Conservation (phyloP, 768 basidiomycete genomes). For the Lyophyllum shimeji region DNA sequence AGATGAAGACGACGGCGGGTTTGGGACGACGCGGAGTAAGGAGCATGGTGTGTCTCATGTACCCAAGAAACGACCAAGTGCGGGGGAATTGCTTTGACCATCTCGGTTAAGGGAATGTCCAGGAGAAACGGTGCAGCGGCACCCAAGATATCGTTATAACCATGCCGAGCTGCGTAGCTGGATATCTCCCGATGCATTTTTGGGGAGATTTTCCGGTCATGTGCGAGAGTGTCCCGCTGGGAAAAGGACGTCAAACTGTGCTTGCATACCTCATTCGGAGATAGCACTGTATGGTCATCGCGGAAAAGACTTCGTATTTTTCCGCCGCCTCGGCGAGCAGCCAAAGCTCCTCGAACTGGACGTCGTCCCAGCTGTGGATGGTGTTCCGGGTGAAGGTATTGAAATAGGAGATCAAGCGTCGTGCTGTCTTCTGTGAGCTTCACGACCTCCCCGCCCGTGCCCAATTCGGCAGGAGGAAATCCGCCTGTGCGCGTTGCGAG, state of each 20-base stretch:
- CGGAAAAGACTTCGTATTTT: constrained; percentile 30
- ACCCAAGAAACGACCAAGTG: not conserved
- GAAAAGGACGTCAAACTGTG: not conserved
- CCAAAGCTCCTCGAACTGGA: constrained; percentile 15
- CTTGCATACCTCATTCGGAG: constrained; percentile 24
- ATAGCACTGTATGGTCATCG: constrained; percentile 25
- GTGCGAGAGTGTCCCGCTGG: too few relatives aligned
- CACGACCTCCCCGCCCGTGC: constrained; percentile 17
- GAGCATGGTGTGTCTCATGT: too few relatives aligned
- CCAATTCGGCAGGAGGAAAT: constrained; percentile 11
- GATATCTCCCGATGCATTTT: not conserved
- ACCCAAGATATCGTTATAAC: not conserved
- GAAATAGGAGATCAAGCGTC: constrained; percentile 26
- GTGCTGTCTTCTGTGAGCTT: constrained; percentile 20
- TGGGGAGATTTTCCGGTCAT: not conserved
- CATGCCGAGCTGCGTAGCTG: not conserved
- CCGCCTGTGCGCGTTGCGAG: constrained; percentile 1
- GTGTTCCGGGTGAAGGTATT: constrained; percentile 24
- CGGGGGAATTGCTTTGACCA: not conserved
- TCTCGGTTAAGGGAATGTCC: not conserved
- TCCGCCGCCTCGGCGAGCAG: constrained; percentile 29
- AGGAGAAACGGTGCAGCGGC: not conserved
- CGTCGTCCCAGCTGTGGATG: constrained; percentile 20
- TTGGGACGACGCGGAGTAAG: too few relatives aligned
- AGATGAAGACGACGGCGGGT: too few relatives aligned